phyloP scores from a whole-genome alignment of 2,329 filamentous ascomycete species.

The Raffaelea arxii region DNA sequence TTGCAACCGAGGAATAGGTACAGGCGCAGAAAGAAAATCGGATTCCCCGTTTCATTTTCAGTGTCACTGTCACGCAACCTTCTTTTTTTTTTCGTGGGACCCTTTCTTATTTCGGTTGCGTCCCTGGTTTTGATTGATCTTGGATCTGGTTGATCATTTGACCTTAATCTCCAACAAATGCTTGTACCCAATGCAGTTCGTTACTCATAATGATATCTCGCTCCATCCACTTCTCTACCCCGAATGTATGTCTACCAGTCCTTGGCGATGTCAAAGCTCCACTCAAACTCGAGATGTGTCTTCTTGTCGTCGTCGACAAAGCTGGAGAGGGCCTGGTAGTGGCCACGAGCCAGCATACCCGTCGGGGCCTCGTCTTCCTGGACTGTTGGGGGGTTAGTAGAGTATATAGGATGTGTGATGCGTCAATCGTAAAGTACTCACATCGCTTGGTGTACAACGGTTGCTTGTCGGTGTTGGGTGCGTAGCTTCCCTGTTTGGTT shows the following conservation, averaged over 20 bases:
- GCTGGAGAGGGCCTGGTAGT: conserved; percentile 81
- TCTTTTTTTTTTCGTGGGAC: no score
- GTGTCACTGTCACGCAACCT: no score
- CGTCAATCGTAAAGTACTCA: conserved; percentile 36
- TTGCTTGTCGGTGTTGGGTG: conserved; percentile 83
- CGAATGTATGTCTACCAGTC: conserved; percentile 61
- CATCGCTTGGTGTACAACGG: conserved; percentile 83
- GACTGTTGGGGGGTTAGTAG: conserved; percentile 41
- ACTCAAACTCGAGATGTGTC: conserved; percentile 84
- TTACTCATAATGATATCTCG: no score
- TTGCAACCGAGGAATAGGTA: no score
- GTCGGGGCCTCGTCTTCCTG: conserved; percentile 84
- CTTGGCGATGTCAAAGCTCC: conserved; percentile 95
- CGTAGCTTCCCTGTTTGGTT: conserved; percentile 66
- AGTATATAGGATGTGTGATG: not conserved
- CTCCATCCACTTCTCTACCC: no score
- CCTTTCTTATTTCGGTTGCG: no score
- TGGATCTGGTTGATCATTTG: no score
- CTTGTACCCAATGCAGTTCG: no score
- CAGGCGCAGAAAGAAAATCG: no score
- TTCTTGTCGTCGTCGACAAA: conserved; percentile 95
- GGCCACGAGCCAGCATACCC: conserved; percentile 80
- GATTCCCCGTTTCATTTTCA: no score
- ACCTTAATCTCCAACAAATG: no score
- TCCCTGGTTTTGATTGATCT: no score